phyloP scores from a whole-genome alignment of 2,329 filamentous ascomycete species.

The Cadophora luteo-olivacea region DNA sequence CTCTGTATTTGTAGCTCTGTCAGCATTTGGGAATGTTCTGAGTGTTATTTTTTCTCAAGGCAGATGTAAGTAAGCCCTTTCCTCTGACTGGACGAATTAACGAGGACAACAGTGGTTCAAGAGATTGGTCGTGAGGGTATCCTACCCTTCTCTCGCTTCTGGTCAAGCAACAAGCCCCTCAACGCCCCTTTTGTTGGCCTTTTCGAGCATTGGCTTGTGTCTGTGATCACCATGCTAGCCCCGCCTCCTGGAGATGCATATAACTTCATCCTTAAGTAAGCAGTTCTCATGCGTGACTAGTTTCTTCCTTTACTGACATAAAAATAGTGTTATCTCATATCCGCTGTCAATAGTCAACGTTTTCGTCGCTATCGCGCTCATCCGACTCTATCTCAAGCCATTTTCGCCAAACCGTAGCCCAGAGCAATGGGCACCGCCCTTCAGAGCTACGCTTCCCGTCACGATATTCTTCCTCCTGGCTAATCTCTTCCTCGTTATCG shows the following conservation, averaged over 20 bases:
- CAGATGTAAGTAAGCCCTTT: slow-evolving; percentile 46
- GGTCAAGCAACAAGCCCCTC: slow-evolving; percentile 68
- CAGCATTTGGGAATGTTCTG: slow-evolving; percentile 71
- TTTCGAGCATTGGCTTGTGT: slow-evolving; percentile 69
- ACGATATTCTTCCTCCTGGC: slow-evolving; percentile 64
- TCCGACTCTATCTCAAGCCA: slow-evolving; percentile 59
- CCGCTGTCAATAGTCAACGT: slow-evolving; percentile 65
- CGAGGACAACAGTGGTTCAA: slow-evolving; percentile 56
- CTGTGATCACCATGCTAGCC: slow-evolving; percentile 69
- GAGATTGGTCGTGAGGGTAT: slow-evolving; percentile 71
- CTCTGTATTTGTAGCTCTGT: slow-evolving; percentile 70
- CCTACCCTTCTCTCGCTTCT: slow-evolving; percentile 67
- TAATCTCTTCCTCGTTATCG: slow-evolving; percentile 66
- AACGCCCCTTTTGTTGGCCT: slow-evolving; percentile 67
- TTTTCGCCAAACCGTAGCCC: slow-evolving; percentile 54
- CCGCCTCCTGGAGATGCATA: slow-evolving; percentile 72
- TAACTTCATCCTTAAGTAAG: slow-evolving; percentile 66
- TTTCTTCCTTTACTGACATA: slow-evolving; percentile 18
- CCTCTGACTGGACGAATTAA: neutral
- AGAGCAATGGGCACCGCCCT: slow-evolving; percentile 59
- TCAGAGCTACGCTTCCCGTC: slow-evolving; percentile 60
- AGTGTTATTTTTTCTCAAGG: slow-evolving; percentile 73
- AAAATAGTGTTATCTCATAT: slow-evolving; percentile 64
- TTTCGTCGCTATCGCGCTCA: slow-evolving; percentile 59
- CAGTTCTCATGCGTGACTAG: slow-evolving; percentile 13